phyloP scores from a whole-genome alignment of 306 rosid species.

The Fragaria vesca region DNA sequence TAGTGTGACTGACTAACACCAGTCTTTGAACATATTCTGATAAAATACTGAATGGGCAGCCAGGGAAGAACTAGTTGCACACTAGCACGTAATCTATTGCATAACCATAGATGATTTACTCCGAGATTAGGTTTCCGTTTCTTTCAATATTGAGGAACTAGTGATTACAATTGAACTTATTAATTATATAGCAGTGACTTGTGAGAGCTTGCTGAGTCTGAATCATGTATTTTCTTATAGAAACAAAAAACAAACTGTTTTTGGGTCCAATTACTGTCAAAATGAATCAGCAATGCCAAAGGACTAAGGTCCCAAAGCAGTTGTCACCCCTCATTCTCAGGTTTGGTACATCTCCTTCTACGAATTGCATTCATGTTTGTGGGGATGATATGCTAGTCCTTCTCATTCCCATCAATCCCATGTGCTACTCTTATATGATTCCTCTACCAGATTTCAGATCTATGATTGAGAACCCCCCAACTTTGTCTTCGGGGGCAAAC shows the following conservation, averaged over 20 bases:
- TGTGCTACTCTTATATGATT: background rate
- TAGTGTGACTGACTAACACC: background rate
- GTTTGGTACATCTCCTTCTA: background rate
- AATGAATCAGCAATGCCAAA: background rate
- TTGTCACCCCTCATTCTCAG: background rate
- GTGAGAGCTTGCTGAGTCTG: no score
- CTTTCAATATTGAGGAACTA: background rate
- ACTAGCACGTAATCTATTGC: background rate
- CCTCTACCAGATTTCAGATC: background rate
- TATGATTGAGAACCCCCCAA: slow-evolving; percentile 1
- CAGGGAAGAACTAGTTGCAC: background rate
- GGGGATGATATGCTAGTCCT: background rate
- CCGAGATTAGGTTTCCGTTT: background rate
- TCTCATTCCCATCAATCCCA: background rate
- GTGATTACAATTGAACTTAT: background rate
- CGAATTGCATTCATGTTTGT: background rate
- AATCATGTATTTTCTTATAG: no score
- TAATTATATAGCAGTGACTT: no score
- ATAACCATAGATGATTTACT: background rate
- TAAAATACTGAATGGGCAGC: background rate
- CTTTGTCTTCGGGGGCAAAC: background rate
- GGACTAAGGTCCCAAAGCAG: background rate
- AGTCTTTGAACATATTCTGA: no score
- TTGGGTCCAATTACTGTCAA: no score
- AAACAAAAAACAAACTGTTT: no score